phyloP scores from a whole-genome alignment of 805 yeast genomes.

The Candida hungchunana region DNA sequence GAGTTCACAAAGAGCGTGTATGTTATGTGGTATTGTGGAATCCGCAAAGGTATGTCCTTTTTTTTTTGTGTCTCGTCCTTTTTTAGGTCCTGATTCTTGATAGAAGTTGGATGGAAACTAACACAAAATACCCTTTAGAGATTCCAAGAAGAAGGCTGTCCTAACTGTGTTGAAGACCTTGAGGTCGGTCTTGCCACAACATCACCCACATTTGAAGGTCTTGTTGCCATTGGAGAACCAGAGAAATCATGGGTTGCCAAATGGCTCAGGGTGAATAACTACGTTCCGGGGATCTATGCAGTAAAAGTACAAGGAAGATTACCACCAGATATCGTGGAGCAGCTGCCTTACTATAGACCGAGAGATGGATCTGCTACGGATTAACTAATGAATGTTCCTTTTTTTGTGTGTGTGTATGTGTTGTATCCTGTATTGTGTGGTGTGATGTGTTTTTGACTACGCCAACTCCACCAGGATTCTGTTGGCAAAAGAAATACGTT shows the following conservation, averaged over 20 bases:
- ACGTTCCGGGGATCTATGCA: constrained; percentile 88
- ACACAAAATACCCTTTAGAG: no score
- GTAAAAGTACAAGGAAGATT: constrained; percentile 88
- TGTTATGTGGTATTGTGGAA: constrained; percentile 93
- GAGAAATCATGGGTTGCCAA: constrained; percentile 91
- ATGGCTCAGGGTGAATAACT: constrained; percentile 89
- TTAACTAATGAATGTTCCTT: no score
- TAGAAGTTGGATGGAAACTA: no score
- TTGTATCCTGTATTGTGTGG: no score
- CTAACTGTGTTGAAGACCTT: constrained; percentile 89
- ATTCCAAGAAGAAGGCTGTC: constrained; percentile 86
- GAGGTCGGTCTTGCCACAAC: constrained; percentile 86
- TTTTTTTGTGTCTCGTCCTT: neutral
- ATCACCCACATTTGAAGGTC: constrained; percentile 93
- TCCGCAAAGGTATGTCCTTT: constrained; percentile 52
- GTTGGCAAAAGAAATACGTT: no score
- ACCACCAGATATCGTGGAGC: constrained; percentile 79
- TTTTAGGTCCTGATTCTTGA: neutral
- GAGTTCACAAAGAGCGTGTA: constrained; percentile 68
- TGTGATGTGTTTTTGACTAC: no score
- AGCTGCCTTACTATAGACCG: constrained; percentile 78
- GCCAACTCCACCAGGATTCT: no score
- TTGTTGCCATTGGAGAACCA: constrained; percentile 85
- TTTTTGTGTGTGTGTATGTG: no score
- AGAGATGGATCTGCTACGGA: constrained; percentile 87